Percentiles rank a stretch among this genome's conserved stretches.
phyloP scores from a whole-genome alignment of 23 red algal genomes.

The Gracilaria domingensis region DNA sequence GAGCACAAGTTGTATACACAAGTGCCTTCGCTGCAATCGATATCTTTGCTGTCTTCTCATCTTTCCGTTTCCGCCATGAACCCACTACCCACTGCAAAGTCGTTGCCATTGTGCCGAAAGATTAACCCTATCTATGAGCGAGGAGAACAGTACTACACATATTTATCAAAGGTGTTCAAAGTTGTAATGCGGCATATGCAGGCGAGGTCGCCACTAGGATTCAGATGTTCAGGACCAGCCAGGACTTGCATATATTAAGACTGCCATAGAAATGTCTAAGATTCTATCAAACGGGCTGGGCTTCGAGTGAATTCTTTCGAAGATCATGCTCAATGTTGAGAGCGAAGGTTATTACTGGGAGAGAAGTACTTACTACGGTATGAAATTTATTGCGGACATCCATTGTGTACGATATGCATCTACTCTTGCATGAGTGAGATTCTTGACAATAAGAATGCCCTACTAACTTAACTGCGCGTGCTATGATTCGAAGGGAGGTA shows the following conservation, averaged over 20 bases:
- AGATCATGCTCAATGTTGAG: not conserved
- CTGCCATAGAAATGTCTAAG: not conserved
- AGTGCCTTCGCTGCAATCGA: not conserved
- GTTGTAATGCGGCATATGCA: slow-evolving; percentile 9
- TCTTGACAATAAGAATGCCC: too few species aligned
- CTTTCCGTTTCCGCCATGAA: not conserved
- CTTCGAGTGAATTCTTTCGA: slow-evolving; percentile 25
- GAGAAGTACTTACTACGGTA: not conserved
- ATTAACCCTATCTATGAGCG: not conserved
- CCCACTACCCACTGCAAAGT: not conserved
- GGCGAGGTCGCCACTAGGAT: not conserved
- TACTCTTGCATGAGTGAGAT: too few species aligned
- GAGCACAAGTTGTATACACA: too few species aligned
- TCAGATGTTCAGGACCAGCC: not conserved
- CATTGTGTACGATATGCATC: too few species aligned
- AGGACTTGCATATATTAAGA: not conserved
- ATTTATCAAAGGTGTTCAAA: not conserved
- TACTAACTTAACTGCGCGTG: too few species aligned
- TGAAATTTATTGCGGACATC: too few species aligned
- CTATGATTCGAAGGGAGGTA: too few species aligned
- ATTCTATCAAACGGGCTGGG: slow-evolving; percentile 23
- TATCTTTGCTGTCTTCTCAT: slow-evolving; percentile 26
- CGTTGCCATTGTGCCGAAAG: slow-evolving; percentile 2
- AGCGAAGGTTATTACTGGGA: not conserved
- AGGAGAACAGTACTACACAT: not conserved